These are phyloP conservation scores for Phytophthora crassamura DNA, from an alignment of 352 stramenopile species.

Conservation along the genomic window DNA sequence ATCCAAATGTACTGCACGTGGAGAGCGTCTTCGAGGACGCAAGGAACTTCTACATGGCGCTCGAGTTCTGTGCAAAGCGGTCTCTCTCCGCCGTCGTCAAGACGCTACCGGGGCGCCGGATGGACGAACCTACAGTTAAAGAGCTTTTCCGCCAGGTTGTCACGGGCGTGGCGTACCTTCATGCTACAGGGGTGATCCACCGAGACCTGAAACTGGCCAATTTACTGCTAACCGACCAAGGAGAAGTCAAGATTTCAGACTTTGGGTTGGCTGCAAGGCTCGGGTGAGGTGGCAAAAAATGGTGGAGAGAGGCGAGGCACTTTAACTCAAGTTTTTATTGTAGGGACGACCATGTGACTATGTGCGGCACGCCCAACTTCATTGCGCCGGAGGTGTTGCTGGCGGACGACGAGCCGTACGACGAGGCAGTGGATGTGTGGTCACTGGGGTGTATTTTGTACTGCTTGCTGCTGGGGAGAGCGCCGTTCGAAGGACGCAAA, in stretches of 20 bases:
- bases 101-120: constrained; percentile 31
- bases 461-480: constrained; percentile 65
- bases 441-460: constrained; percentile 85
- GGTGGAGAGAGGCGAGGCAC: not conserved
- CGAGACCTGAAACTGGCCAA: constrained; percentile 84
- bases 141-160: constrained; percentile 65
- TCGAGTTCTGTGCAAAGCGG: constrained; percentile 66
- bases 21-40: constrained; percentile 76
- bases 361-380: constrained; percentile 87
- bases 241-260: constrained; percentile 74
- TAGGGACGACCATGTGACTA: constrained; percentile 66
- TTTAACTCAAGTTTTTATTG: not conserved
- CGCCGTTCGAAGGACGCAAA: constrained; percentile 78
- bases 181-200: constrained; percentile 71
- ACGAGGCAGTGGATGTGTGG: constrained; percentile 78
- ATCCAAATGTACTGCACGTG: constrained; percentile 66
- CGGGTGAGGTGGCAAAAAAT: constrained; percentile 34
- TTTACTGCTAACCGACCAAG: constrained; percentile 59
- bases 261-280: constrained; percentile 74
- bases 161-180: constrained; percentile 62
- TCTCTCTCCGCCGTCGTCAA: constrained; percentile 60
- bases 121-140: constrained; percentile 59
- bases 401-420: constrained; percentile 51
- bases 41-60: constrained; percentile 78
- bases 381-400: constrained; percentile 80